Evolutionary conservation across 2,329 filamentous ascomycete genomes (phyloP).

Genomic region (Cucurbitaria berberidis): DNA sequence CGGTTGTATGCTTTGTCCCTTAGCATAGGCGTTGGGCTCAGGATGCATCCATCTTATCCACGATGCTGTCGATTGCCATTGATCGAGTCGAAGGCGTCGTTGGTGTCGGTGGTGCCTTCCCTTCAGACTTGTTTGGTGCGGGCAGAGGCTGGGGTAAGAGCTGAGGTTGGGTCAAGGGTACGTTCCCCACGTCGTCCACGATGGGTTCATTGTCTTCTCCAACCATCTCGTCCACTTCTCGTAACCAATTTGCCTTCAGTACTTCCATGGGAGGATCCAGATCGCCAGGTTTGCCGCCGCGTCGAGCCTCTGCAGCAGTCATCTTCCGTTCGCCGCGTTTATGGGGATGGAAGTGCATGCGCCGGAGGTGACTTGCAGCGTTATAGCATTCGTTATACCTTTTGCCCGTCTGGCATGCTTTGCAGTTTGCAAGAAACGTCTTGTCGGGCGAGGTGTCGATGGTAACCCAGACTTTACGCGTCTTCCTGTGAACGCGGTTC

Average conservation of each 20-base stretch:
- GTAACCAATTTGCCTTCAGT: constrained; percentile 64
- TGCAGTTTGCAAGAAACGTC: constrained; percentile 78
- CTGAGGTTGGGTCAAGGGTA: constrained; percentile 18
- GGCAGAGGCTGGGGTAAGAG: constrained; percentile 19
- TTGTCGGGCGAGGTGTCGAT: constrained; percentile 65
- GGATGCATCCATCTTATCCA: constrained; percentile 46
- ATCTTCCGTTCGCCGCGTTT: constrained; percentile 60
- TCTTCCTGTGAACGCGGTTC: constrained; percentile 69
- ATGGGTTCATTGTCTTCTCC: constrained; percentile 35
- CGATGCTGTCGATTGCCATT: constrained; percentile 50
- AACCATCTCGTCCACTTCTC: constrained; percentile 59
- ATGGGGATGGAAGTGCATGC: constrained; percentile 82
- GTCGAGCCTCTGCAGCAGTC: constrained; percentile 63
- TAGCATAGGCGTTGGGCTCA: constrained; percentile 19
- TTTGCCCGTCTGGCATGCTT: constrained; percentile 78
- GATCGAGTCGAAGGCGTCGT: constrained; percentile 46
- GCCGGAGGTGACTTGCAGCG: constrained; percentile 84
- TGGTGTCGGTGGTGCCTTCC: constrained; percentile 44
- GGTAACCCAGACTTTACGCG: constrained; percentile 69
- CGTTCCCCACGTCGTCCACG: constrained; percentile 28
- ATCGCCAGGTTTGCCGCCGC: constrained; percentile 64
- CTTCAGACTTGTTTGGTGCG: constrained; percentile 28
- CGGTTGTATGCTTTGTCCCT: constrained; percentile 9
- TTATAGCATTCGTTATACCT: constrained; percentile 93
- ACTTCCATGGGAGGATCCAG: constrained; percentile 65